Base-by-base conservation (phyloP, 2,329 filamentous ascomycete genomes). In the Fusarium heterosporum region DNA sequence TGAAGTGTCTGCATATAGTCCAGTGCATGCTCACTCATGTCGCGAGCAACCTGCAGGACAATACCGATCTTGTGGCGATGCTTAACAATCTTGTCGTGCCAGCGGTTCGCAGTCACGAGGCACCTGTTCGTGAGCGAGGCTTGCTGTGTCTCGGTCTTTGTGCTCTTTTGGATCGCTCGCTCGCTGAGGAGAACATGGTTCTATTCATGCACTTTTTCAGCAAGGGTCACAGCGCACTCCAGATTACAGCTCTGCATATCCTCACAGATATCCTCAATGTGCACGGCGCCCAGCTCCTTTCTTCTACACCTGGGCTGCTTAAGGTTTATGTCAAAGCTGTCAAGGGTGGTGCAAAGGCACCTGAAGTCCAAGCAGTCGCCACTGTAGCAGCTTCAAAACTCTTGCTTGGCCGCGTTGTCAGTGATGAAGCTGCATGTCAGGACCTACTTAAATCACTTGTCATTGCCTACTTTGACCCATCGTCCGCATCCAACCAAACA, bases 21-120 rank as follows among this genome's bases (percentile, higher is more conserved):
- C 93, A 97, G 78, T 98, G 93, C 83, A 97, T 98, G 92, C 85
- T 99, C 50, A 90, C 96, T 75, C 97, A 98, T 74, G 93, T 99
- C 11, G 86, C 92, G 52, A 93, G 93, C 62, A 92, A 92, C 73
- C 83, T 98, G 36, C 93, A 97, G 78, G 87, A 94, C 70, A 97
- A 97, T 76, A 89, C 91, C 57, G 91, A 97, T 74, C 81, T 98
- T n/a, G 93, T 97, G 6, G 92, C 92, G n/a, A 97, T 98, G 91
- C 84, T 99, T 48, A 98, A 99, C 82, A 98, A 96, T 69, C 86
- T 99, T 10, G 93, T 99, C 41, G 93, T 99, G 3, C 96, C 96
- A 8, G 96, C 96, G 28, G 95, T 99, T 16, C 90, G 95, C 68
- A 96, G 92, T 74, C 93, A 97, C 71, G 94, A 98, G 75, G 92